Conservation (phyloP, 768 basidiomycete species). For the Suillus occidentalis region DNA sequence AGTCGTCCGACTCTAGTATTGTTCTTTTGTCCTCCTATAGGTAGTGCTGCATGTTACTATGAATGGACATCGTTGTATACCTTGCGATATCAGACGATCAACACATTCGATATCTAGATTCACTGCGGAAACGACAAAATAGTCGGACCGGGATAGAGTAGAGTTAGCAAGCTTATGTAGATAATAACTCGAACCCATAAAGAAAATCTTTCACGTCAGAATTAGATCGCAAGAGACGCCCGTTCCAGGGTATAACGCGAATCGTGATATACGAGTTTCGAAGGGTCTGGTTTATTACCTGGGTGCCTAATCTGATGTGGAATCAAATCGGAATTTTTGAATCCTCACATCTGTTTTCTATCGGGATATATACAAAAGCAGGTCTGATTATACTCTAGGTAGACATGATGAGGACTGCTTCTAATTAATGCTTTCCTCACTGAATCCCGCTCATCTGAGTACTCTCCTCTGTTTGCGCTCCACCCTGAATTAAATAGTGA, state of each 20-base stretch:
- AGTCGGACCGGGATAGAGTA: no score
- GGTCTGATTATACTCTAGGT: background rate
- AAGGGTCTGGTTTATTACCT: background rate
- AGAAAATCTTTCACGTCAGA: background rate
- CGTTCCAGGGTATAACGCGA: conserved; percentile 19
- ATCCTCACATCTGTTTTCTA: background rate
- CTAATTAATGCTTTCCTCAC: background rate
- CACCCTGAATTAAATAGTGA: no score
- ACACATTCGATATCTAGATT: no score
- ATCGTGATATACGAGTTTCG: conserved; percentile 11
- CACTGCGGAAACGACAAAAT: no score
- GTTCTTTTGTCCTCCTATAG: no score
- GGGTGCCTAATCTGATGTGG: background rate
- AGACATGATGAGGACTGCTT: background rate
- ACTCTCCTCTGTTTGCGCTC: no score
- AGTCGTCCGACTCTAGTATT: no score
- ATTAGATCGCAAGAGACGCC: background rate
- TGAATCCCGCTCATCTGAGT: background rate
- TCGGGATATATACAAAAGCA: background rate
- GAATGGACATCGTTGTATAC: no score
- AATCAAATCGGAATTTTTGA: background rate
- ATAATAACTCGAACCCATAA: background rate
- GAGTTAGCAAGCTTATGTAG: background rate
- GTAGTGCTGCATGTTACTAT: no score
- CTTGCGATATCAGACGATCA: no score